Base-by-base conservation (phyloP, 192 early-diverging fungal species). In the Coemansia sp. region DNA sequence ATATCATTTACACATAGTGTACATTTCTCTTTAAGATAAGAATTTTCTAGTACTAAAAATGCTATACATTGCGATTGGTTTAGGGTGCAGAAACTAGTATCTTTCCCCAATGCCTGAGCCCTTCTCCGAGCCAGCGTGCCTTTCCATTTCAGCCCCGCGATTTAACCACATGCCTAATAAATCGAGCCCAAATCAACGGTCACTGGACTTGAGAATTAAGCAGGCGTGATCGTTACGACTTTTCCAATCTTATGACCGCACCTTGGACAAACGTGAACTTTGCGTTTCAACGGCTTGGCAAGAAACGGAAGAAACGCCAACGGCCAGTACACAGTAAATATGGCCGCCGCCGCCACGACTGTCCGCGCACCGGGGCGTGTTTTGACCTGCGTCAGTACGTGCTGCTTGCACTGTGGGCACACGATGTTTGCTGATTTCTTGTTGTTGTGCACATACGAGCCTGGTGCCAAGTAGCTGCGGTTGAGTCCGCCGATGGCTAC, bases 321-420 rank as follows among this genome's bases (percentile, higher is more conserved):
- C 49, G 74, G 74, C 74, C 74, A 76, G 39, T 70, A 76, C 23
- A 67, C 74, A 5, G 66, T 56, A 43, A 62, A 63, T n/a, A 76
- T 71, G 11, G 74, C 74, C 11, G 60, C 74, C 1, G 74, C 74
- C 2, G 69, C 74, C 4, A 76, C 74, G 35, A 76, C 65, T 1
- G 74, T 76, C 3, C 64, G 53, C 5, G 74, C 66, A 2, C 74
- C 69, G 0, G 69, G 37, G 21, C 60, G 58, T 9, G 69, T 67
- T 38, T 70, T 67, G 19, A 76, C 70, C 47, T 76, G 64, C 5
- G 74, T 71, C 9, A 76, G 49, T 12, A 76, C 63, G 0, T 57
- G 57, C 53, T 71, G 59, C 17, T 56, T 59, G 59, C 74, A 76
- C 41, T 76, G 52, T 5, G 74, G 68, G 48, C 74, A 76, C n/a